Evolutionary conservation across 2,329 filamentous ascomycete genomes (phyloP).

Genomic region (Fusarium chlamydosporum): DNA sequence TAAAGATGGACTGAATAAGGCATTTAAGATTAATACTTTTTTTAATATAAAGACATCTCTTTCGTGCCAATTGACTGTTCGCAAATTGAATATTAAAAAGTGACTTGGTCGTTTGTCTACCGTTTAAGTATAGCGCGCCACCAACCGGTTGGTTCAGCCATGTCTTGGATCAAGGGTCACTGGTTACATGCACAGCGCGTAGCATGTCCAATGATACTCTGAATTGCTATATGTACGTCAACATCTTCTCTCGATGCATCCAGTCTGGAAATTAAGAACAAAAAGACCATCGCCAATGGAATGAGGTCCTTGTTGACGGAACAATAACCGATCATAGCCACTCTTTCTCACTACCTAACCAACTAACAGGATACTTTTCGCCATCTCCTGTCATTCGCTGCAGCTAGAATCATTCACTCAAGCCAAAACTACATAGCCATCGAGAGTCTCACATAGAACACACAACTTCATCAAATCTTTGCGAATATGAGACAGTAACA

Average conservation of each 20-base stretch:
- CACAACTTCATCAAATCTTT: background rate
- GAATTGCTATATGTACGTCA: background rate
- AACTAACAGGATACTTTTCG: too few species aligned
- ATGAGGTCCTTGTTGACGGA: too few species aligned
- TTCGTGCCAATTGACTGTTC: background rate
- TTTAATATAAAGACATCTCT: slow-evolving; percentile 31
- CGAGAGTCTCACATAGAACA: too few species aligned
- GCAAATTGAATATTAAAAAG: background rate
- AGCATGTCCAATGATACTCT: background rate
- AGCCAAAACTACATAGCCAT: too few species aligned
- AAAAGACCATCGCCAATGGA: background rate
- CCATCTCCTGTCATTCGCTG: too few species aligned
- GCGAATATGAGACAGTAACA: slow-evolving; percentile 5
- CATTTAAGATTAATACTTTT: slow-evolving; percentile 28
- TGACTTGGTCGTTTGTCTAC: background rate
- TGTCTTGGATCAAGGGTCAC: background rate
- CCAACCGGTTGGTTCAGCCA: slow-evolving; percentile 3
- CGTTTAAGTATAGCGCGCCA: slow-evolving; percentile 9
- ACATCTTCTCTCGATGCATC: background rate
- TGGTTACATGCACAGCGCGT: slow-evolving; percentile 1
- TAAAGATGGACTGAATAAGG: background rate
- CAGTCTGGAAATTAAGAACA: background rate
- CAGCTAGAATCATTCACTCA: too few species aligned
- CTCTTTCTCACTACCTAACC: too few species aligned
- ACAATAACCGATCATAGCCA: too few species aligned